Base-by-base conservation (phyloP, 495 filamentous ascomycete species). In the Elaphomyces granulatus region DNA sequence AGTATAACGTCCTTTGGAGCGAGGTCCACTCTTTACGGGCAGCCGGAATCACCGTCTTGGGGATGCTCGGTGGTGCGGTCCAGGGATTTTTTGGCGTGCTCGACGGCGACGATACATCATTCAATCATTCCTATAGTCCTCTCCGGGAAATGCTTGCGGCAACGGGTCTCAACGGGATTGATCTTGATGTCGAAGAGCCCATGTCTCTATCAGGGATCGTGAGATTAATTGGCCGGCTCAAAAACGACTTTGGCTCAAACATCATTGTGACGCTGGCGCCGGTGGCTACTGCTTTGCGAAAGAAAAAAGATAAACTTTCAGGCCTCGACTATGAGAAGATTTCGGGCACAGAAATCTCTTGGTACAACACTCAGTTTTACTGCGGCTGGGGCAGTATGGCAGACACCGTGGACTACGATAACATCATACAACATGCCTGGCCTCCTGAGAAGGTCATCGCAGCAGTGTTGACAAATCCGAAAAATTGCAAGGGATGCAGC, bases 1-100 rank as follows among this genome's bases (percentile, higher is more conserved):
- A 66, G 17, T 78, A 70, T 49, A 54, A 64, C 20, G 65, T 63
- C 0, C 62, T 84, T 23, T 88, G 82, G 81, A 71, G 67, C 4
- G 81, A 88, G 48, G 63, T 83, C 6, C 66, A 64, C 12, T 47
- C 71, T 28, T 51, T 87, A 23, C 74, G 85, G 50, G 56, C 59
- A 17, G 58, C 60, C 28, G 81, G 82, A 31, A 65, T 88, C 51
- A 77, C 72, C 43, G 66, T 88, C 30, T 66, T 87, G 49, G 77
- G 77, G 41, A 88, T 92, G 84, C 62, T 92, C 9, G 84, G 85
- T 16, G 84, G 84, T 4, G 83, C 82, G 2, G 83, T 81, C 0
- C 64, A 60, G 35, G 84, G 85, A 2, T 74, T 74, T 14, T 92
- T 76, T 51, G 28, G 41, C 8, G 67, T 72, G 1, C 66, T 88